Evolutionary conservation across 2,329 filamentous ascomycete species (phyloP).

Genomic region (Talaromyces pinophilus): DNA sequence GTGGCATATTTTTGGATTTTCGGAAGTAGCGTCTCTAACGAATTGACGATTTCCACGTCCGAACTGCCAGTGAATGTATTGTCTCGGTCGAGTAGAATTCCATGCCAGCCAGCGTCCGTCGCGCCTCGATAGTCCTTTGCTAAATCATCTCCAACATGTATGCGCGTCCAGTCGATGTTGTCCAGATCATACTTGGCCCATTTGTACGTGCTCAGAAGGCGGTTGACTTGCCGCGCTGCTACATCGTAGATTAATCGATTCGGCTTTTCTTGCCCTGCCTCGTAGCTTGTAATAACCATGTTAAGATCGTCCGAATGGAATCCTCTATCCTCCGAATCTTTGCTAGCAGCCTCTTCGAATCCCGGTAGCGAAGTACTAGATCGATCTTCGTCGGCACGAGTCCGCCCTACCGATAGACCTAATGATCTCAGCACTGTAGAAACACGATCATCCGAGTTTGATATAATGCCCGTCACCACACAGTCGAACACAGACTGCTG

Average conservation of each 20-base stretch:
- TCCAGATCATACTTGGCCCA: conserved; percentile 2
- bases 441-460: conserved; percentile 51
- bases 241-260: conserved; percentile 43
- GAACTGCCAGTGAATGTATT: background rate
- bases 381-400: conserved; percentile 35
- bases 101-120: conserved; percentile 41
- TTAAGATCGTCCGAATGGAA: conserved; percentile 40
- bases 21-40: conserved; percentile 21
- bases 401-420: conserved; percentile 40
- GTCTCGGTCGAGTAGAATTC: conserved; percentile 36
- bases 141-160: conserved; percentile 51
- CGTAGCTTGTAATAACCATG: conserved; percentile 50
- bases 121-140: conserved; percentile 46
- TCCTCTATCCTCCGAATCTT: background rate
- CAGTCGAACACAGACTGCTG: conserved; percentile 32
- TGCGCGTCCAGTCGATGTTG: conserved; percentile 30
- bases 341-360: conserved; percentile 26
- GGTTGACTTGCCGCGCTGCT: conserved; percentile 36
- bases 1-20: conserved; percentile 8
- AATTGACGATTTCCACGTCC: conserved; percentile 15
- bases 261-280: conserved; percentile 50
- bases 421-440: conserved; percentile 42
- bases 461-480: conserved; percentile 46
- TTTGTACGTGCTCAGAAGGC: conserved; percentile 21
- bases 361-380: conserved; percentile 32